Percentiles rank a stretch among this genome's conserved stretches.
phyloP scores from a whole-genome alignment of 1,284 basidiomycete genomes.

The Malassezia yamatoensis region DNA sequence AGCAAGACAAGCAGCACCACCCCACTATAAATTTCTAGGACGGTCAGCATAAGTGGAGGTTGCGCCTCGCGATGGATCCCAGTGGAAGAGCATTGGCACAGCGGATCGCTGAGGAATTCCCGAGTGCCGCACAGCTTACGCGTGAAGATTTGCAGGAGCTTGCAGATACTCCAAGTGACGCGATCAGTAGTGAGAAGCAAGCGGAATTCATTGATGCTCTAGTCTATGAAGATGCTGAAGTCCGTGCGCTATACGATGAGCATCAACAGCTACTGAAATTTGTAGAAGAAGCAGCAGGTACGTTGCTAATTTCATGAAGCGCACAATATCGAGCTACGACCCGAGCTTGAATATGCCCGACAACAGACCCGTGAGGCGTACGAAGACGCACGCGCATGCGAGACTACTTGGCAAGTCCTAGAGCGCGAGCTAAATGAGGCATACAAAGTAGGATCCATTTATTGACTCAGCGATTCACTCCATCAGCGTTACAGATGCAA shows the following conservation, averaged over 20 bases:
- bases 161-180: slow-evolving; percentile 9
- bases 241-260: slow-evolving; percentile 19
- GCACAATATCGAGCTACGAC: slow-evolving; percentile 27
- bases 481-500: slow-evolving; percentile 26
- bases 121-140: slow-evolving; percentile 21
- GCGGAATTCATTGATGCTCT: slow-evolving; percentile 29
- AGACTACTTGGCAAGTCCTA: slow-evolving; percentile 23
- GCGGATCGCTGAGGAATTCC: slow-evolving; percentile 21
- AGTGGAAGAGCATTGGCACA: neutral
- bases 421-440: slow-evolving; percentile 27
- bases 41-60: slow-evolving; percentile 5
- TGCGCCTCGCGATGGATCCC: neutral
- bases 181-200: slow-evolving; percentile 2
- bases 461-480: slow-evolving; percentile 25
- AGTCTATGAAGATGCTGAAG: slow-evolving; percentile 26
- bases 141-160: slow-evolving; percentile 30
- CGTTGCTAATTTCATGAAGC: neutral
- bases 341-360: slow-evolving; percentile 28
- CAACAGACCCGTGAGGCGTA: slow-evolving; percentile 29
- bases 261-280: slow-evolving; percentile 23
- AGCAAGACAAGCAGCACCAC: neutral
- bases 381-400: slow-evolving; percentile 24
- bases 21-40: slow-evolving; percentile 8
- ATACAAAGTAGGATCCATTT: slow-evolving; percentile 18
- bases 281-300: slow-evolving; percentile 29